Base-by-base conservation (phyloP, 805 yeast species). In the Saccharomycopsis sp. region DNA sequence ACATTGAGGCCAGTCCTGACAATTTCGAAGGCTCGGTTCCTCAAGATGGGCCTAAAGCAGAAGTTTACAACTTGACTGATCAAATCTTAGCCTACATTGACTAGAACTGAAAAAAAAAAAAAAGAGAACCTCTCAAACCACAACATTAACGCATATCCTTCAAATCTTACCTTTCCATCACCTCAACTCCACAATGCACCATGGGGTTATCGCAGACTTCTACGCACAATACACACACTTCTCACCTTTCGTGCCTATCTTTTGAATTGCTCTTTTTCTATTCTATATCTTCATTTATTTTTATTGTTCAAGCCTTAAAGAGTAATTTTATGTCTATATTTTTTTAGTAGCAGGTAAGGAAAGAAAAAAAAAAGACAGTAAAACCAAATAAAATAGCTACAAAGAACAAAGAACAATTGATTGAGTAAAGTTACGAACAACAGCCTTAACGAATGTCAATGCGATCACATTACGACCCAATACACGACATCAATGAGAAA, bases 21-120 rank as follows among this genome's bases (percentile, higher is more conserved):
- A 35, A 36, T 17, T 40, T 38, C 31, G 45, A 38, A 15, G 46
- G 49, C 25, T 31, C 34, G 7, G n/a, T n/a, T n/a, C n/a, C n/a
- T n/a, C 36, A 52, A 38, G 81, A 76, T 48, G 81, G 75, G 52
- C 80, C 83, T 31, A 74, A 74, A 53, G 68, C 71, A 38, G 83
- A 77, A 56, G 63, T 77, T 51, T 76, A 72, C 58, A 76, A 75
- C 53, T 69, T 77, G 54, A 75, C 83, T 7, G 81, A 75, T 55
- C 83, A 77, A 60, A 77, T 77, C 39, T 65, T 77, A 52, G 30
- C 30, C 7, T 46, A 39, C 26, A 26, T 44, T 30, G 42, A 36
- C 13, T 44, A 30, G 33, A 23, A 18, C n/a, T 25, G 29, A n/a
- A 25, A 25, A 25, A 25, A 25, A 25, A 25, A 25, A 25, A 25